Evolutionary conservation across 1,139 yeast genomes (phyloP).

Genomic region (Diutina sp.): DNA sequence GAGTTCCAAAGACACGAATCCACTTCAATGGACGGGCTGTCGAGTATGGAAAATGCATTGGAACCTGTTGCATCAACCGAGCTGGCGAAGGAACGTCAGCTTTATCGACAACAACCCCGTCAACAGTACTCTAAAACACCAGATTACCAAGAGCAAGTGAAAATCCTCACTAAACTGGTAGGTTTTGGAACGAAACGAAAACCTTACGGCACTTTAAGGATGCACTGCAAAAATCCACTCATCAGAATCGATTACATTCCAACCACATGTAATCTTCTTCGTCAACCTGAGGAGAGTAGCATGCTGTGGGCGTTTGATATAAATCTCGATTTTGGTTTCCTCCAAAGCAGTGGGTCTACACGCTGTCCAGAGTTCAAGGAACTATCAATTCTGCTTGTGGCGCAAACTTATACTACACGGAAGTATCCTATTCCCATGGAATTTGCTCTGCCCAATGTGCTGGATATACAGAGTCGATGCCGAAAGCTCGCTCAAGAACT

Average conservation of each 20-base stretch:
- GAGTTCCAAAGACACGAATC: neutral
- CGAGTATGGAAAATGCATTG: neutral
- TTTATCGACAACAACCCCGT: neutral
- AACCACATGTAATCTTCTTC: neutral
- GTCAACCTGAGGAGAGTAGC: neutral
- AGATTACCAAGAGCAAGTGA: neutral
- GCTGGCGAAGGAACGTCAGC: neutral
- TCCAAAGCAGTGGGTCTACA: neutral
- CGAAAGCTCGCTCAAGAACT: neutral
- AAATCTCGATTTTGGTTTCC: neutral
- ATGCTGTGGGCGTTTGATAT: neutral
- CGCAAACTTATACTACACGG: neutral
- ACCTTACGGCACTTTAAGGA: neutral
- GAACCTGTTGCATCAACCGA: neutral
- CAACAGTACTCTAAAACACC: neutral
- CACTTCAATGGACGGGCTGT: neutral
- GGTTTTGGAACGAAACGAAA: conserved; percentile 1
- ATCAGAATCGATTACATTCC: neutral
- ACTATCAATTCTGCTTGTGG: neutral
- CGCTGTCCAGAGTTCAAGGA: neutral
- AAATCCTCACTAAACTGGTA: neutral
- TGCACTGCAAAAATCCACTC: neutral
- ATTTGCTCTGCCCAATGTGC: neutral
- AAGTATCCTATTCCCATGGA: conserved; percentile 1
- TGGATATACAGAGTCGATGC: neutral